Conservation (phyloP, 1,284 basidiomycete genomes). For the Takashimella tepidaria region DNA sequence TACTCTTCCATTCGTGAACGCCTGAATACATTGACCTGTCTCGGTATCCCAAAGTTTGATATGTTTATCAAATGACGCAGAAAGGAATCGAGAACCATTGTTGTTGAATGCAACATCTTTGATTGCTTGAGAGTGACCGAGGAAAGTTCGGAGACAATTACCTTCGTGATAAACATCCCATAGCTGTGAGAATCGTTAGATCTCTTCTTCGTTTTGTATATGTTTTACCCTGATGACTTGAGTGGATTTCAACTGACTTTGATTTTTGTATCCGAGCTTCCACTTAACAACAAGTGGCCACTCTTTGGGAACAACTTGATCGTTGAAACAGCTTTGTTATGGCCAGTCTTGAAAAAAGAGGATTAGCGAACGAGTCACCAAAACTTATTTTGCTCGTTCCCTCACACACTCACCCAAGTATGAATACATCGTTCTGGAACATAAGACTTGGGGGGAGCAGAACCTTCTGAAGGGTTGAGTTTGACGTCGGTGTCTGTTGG, state of each 20-base stretch:
- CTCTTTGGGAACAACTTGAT: slow-evolving; percentile 87
- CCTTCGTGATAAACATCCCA: slow-evolving; percentile 99
- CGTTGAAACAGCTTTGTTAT: slow-evolving; percentile 93
- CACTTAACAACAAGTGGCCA: slow-evolving; percentile 87
- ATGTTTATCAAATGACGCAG: slow-evolving; percentile 89
- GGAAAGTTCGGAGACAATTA: slow-evolving; percentile 92
- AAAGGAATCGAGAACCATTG: slow-evolving; percentile 82
- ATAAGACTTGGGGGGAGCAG: slow-evolving; percentile 83
- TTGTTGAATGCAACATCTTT: slow-evolving; percentile 95
- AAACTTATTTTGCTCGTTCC: neutral
- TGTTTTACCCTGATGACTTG: neutral
- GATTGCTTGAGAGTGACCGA: slow-evolving; percentile 94
- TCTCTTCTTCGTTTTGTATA: no score
- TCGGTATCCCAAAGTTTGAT: slow-evolving; percentile 99
- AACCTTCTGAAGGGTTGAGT: slow-evolving; percentile 61
- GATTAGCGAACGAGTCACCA: slow-evolving; percentile 1
- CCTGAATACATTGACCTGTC: slow-evolving; percentile 86
- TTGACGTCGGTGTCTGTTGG: slow-evolving; percentile 62
- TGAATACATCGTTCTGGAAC: slow-evolving; percentile 94
- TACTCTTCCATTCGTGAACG: slow-evolving; percentile 94
- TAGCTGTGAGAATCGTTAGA: slow-evolving; percentile 55
- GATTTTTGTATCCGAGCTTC: slow-evolving; percentile 97
- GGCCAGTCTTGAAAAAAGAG: slow-evolving; percentile 87
- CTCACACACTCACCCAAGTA: slow-evolving; percentile 62
- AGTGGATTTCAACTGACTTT: slow-evolving; percentile 66